These are phyloP conservation scores for Sugiyamaella pinicola DNA, from an alignment of 1,139 yeast genomes.

Conservation along the genomic window DNA sequence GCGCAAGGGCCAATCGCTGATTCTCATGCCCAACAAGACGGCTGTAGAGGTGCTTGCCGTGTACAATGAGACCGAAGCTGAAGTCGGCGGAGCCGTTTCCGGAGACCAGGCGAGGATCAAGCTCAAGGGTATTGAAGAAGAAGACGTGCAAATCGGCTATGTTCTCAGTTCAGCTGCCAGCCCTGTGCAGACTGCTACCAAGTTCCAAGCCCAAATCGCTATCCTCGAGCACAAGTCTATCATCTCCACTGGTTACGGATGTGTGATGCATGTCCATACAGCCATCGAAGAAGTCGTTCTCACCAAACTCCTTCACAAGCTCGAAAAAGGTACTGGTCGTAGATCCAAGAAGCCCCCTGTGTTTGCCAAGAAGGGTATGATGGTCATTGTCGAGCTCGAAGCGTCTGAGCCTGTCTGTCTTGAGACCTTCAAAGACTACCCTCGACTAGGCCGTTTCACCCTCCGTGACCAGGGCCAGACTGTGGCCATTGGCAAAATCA, in stretches of 20 bases:
- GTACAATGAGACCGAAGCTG: slow-evolving; percentile 93
- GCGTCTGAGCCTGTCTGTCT: slow-evolving; percentile 85
- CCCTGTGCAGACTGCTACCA: slow-evolving; percentile 90
- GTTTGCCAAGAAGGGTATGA: slow-evolving; percentile 98
- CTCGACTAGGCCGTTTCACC: slow-evolving; percentile 96
- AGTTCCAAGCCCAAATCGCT: slow-evolving; percentile 94
- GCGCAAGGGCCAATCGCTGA: slow-evolving; percentile 71
- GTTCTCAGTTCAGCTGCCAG: slow-evolving; percentile 81
- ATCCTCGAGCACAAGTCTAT: slow-evolving; percentile 94
- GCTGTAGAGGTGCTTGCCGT: slow-evolving; percentile 82
- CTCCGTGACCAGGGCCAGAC: slow-evolving; percentile 98
- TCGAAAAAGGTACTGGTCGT: slow-evolving; percentile 96
- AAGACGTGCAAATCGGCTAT: slow-evolving; percentile 88
- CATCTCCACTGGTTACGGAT: slow-evolving; percentile 90
- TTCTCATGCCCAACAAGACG: slow-evolving; percentile 90
- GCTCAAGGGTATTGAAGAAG: slow-evolving; percentile 95
- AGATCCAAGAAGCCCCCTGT: slow-evolving; percentile 97
- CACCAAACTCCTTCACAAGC: slow-evolving; percentile 81
- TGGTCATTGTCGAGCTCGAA: slow-evolving; percentile 89
- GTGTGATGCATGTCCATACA: slow-evolving; percentile 98
- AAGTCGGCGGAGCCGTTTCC: slow-evolving; percentile 84
- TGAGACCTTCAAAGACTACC: slow-evolving; percentile 88
- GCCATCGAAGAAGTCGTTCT: slow-evolving; percentile 94
- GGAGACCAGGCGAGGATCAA: slow-evolving; percentile 97
- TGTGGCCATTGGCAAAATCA: slow-evolving; percentile 95